Percentiles rank a stretch among this genome's conserved stretches.
These are phyloP conservation scores for Lasiosphaeria hispida DNA, from an alignment of 495 filamentous ascomycete species.

Conservation along the genomic window DNA sequence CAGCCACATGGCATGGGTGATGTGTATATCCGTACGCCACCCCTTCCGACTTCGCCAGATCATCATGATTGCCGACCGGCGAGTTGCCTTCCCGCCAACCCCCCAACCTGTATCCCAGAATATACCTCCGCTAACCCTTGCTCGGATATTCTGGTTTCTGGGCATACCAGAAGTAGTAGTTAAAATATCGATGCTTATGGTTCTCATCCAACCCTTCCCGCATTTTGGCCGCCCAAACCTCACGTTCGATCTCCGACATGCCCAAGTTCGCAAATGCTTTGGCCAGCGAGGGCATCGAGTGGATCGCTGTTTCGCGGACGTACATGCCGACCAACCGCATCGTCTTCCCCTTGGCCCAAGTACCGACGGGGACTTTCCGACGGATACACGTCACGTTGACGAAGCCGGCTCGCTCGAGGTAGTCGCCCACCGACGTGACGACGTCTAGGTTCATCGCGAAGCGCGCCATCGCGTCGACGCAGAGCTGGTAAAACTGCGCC, in stretches of 20 bases:
- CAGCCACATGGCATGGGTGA: too few relatives aligned
- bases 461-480: conserved; percentile 26
- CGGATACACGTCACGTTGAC: conserved; percentile 51
- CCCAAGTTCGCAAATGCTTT: conserved; percentile 49
- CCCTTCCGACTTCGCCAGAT: too few relatives aligned
- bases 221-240: conserved; percentile 32
- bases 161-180: conserved; percentile 38
- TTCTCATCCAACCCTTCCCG: conserved; percentile 30
- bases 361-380: conserved; percentile 54
- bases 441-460: conserved; percentile 44
- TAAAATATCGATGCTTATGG: conserved; percentile 35
- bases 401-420: conserved; percentile 54
- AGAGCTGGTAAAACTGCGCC: conserved; percentile 24
- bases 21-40: too few relatives aligned
- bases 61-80: too few relatives aligned
- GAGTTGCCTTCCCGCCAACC: too few relatives aligned
- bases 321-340: conserved; percentile 56
- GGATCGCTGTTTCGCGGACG: conserved; percentile 28
- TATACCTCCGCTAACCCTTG: too few relatives aligned
- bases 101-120: too few relatives aligned
- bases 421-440: conserved; percentile 45
- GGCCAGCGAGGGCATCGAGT: conserved; percentile 50
- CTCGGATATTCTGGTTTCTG: conserved; percentile 28
- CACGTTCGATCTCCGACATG: conserved; percentile 30
- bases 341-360: conserved; percentile 54